Evolutionary conservation across 768 basidiomycete species (phyloP), one percentile per base, ranked within the genome.

Genomic region (Sporobolomyces pararoseus): DNA sequence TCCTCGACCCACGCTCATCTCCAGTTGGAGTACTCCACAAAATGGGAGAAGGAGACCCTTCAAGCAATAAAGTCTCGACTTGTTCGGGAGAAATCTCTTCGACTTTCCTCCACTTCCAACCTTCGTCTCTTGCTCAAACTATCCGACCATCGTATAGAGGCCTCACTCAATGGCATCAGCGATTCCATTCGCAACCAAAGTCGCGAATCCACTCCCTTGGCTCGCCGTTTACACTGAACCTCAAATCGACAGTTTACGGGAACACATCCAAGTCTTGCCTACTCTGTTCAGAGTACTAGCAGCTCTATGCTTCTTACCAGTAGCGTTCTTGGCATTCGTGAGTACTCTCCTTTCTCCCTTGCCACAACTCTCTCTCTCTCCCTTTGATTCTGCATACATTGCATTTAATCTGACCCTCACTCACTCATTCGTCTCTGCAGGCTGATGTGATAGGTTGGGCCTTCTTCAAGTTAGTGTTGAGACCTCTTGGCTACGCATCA

Each of bases 401-500:
- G n/a, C n/a, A 42, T 9, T 17, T 42, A 10, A 29, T 16, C 34
- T 35, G 17, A n/a, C 35, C 21, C 21, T 32, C 25, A 25, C 12
- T 21, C 29, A 14, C 19, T 5, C 16, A 23, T 6, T 7, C 14
- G 23, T 31, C 16, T 25, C 35, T n/a, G 9, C 62, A 66, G 60
- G 46, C 57, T 9, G 72, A 73, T 44, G 35, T 68, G 34, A 29
- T 73, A 7, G 72, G 72, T 0, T 73, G 64, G 64, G 34, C 29
- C 4, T 29, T 53, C 44, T 68, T 69, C 67, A 63, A 59, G 34
- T 32, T 59, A 29, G 27, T 73, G 25, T 64, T 73, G 10, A 52
- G 72, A 1, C 72, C 72, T 0, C 61, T 69, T 4, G 72, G 72
- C 10, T 73, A 69, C 61, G 53, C 72, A 0, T 59, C 54, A 42